Evolutionary conservation across 1,284 basidiomycete genomes (phyloP).

Genomic region (Tilletia caries): DNA sequence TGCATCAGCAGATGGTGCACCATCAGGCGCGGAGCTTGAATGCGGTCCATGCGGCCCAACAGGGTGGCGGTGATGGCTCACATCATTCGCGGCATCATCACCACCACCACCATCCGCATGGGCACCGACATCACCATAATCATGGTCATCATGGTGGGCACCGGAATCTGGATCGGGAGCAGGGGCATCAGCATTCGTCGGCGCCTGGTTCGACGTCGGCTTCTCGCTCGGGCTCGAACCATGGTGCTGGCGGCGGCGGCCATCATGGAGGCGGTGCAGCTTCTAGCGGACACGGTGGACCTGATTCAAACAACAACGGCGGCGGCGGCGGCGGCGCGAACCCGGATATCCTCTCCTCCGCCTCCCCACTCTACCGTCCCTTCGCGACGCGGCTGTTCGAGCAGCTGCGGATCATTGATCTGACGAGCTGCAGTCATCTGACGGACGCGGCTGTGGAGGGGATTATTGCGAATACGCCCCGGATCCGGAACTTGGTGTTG

Average conservation of each 20-base stretch:
- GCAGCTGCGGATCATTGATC: slow-evolving; percentile 49
- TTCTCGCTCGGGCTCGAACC: slow-evolving; percentile 1
- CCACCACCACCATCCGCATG: background rate
- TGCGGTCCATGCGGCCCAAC: slow-evolving; percentile 10
- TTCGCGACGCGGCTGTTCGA: slow-evolving; percentile 29
- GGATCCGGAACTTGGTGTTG: slow-evolving; percentile 84
- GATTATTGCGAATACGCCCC: slow-evolving; percentile 79
- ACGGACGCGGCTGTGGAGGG: slow-evolving; percentile 88
- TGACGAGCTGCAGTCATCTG: slow-evolving; percentile 77
- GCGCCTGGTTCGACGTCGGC: background rate
- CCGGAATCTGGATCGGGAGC: background rate
- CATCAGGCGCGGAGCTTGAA: slow-evolving; percentile 10
- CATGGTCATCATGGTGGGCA: background rate
- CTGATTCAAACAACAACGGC: background rate
- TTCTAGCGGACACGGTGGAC: background rate
- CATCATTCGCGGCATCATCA: slow-evolving; percentile 1
- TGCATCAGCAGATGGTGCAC: slow-evolving; percentile 1
- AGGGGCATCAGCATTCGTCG: background rate
- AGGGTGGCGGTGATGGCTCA: background rate
- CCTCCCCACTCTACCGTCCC: slow-evolving; percentile 14
- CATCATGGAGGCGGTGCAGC: background rate
- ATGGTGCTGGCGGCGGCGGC: background rate
- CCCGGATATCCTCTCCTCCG: slow-evolving; percentile 18
- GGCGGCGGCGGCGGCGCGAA: slow-evolving; percentile 14
- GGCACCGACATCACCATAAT: background rate